Evolutionary conservation across 2,329 filamentous ascomycete species (phyloP).

Genomic region (Fusarium nurragi): DNA sequence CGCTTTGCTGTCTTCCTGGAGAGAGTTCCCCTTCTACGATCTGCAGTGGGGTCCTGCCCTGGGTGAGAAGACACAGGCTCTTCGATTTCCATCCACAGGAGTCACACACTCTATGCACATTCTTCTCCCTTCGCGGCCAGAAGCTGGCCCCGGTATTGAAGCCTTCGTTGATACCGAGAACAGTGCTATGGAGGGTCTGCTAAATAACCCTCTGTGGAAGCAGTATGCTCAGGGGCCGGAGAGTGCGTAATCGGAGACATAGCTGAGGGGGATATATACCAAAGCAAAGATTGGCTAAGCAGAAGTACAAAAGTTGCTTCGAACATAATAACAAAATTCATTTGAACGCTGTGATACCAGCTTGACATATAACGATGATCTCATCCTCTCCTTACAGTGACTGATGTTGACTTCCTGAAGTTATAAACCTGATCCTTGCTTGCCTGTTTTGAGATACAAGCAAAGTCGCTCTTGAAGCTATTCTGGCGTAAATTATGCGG

Average conservation of each 20-base stretch:
- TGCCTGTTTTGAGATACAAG: too few species aligned
- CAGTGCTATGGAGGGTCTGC: neutral
- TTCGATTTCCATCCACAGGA: conserved; percentile 2
- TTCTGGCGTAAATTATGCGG: too few species aligned
- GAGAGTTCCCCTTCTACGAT: conserved; percentile 17
- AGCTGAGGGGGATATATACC: neutral
- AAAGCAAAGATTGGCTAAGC: neutral
- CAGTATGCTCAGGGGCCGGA: neutral
- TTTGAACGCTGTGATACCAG: neutral
- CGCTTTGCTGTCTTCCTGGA: conserved; percentile 9
- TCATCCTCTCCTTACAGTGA: accelerated
- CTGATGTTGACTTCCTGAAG: too few species aligned
- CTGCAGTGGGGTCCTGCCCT: conserved; percentile 12
- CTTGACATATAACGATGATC: too few species aligned
- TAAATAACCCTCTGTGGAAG: neutral
- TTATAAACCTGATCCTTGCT: too few species aligned
- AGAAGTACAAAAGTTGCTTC: accelerated
- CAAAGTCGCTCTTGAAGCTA: too few species aligned
- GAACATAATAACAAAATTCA: neutral
- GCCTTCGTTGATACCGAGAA: conserved; percentile 11
- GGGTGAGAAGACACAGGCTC: neutral
- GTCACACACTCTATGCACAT: conserved; percentile 17
- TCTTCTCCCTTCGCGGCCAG: neutral
- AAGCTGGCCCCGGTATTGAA: conserved; percentile 6
- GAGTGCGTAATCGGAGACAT: neutral